Base-by-base conservation (phyloP, 1,284 basidiomycete species). In the Phylloboletellus chloephorus region DNA sequence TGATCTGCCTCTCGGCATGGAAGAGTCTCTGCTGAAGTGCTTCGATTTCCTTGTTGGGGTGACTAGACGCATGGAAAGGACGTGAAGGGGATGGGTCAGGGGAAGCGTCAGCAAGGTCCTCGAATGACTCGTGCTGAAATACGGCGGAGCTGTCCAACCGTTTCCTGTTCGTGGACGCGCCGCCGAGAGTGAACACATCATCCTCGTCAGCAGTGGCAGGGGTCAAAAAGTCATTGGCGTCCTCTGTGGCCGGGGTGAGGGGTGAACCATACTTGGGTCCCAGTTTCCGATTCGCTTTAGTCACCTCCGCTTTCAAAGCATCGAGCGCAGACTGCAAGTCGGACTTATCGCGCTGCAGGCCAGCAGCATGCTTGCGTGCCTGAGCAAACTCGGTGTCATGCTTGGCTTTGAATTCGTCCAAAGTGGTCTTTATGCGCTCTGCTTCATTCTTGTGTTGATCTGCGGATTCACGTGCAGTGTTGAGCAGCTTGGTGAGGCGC, bases 321-420 rank as follows among this genome's bases (percentile, higher is more conserved):
- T 89, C 87, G 23, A 97, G 69, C 12, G 82, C 72, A 49, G 82
- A 77, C 58, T 95, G 86, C 10, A 98, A 71, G 54, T 98, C 95
- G 29, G 81, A 84, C 65, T 94, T 93, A 61, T 98, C 94, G 44
- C 95, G 79, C 52, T 86, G 82, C 24, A 97, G 73, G 17, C 88
- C 84, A 0, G 94, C 95, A 0, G 85, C 80, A 43, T 88, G 79
- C 64, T 90, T 89, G 44, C 93, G 79, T 50, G 89, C 84, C 45
- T 88, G 82, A 2, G 94, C 94, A 45, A 95, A 79, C 49, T 96
- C 91, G 3, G 91, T 92, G 63, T 89, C 95, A 59, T 97, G 92
- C 62, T 92, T 90, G 39, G 79, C 76, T 62, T 88, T 91, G 60
- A 93, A 72, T 37, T 90, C 86, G 41, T 86, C 81, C 21, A 80